Percentiles rank a stretch among this genome's conserved stretches.
Evolutionary conservation across 495 filamentous ascomycete genomes (phyloP).

Genomic region (Penicillium simplicissimum): DNA sequence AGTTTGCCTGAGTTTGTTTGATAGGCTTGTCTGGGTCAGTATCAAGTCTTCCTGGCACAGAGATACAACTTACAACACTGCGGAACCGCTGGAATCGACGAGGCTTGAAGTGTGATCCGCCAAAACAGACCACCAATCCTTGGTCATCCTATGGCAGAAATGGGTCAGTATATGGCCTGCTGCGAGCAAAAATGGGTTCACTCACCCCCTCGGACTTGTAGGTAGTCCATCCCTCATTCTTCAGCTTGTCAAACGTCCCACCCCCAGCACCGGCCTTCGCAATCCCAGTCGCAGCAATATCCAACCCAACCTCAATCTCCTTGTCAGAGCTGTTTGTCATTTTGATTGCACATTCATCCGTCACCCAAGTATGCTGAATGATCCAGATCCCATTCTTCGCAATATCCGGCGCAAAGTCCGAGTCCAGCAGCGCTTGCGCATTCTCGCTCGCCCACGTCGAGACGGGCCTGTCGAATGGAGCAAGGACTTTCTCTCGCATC

Average conservation of each 20-base stretch:
- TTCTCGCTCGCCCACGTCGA: constrained; percentile 12
- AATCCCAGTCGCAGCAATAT: constrained; percentile 18
- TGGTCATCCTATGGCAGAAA: not conserved
- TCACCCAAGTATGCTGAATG: constrained; percentile 13
- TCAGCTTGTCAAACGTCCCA: constrained; percentile 4
- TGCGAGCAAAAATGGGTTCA: not conserved
- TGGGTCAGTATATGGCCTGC: not conserved
- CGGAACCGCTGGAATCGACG: constrained; percentile 3
- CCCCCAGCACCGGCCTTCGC: constrained; percentile 11
- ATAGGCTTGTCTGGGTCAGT: not conserved
- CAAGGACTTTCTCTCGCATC: constrained; percentile 5
- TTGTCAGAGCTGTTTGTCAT: constrained; percentile 9
- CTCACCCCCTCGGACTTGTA: constrained; percentile 9
- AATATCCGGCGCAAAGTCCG: constrained; percentile 3
- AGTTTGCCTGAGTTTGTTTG: constrained; percentile 7
- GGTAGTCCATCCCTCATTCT: constrained; percentile 14
- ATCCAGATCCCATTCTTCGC: constrained; percentile 18
- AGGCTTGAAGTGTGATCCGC: constrained; percentile 11
- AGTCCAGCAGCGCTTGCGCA: constrained; percentile 9
- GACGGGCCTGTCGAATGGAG: not conserved
- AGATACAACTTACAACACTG: constrained; percentile 7
- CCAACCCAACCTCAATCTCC: constrained; percentile 15
- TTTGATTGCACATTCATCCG: constrained; percentile 13
- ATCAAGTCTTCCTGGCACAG: not conserved
- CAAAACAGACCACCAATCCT: constrained; percentile 4